Evolutionary conservation across 2,329 filamentous ascomycete genomes (phyloP), one percentile per base, ranked within the genome.

Genomic region (Nothopassalora personata): DNA sequence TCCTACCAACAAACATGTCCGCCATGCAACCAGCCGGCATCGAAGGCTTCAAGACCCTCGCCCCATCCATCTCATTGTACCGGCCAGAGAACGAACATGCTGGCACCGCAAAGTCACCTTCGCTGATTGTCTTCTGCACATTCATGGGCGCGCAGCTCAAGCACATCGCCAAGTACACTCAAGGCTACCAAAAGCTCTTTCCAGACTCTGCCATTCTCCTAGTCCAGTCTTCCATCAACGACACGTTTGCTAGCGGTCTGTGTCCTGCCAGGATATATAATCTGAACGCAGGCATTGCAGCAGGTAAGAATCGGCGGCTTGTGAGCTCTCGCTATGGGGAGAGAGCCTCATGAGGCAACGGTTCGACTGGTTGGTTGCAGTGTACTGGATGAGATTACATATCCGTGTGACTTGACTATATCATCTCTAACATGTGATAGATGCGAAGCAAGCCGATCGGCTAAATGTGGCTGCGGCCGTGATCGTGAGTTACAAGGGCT

Each of bases 121-220:
- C 71, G 51, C 64, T 78, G 57, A 73, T 73, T 60, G 71, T 76
- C 59, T 54, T 73, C 10, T 71, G 68, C 61, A 67, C 65, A 27
- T 73, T 71, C 70, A 67, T 72, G 62, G 67, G 65, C 15, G 72
- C 71, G 8, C 55, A 64, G 3, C 64, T 60, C n/a, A 68, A 68
- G 48, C 64, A 71, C 51, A 71, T 73, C 45, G 51, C 63, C 8
- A 74, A 73, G 51, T 73, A 74, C 57, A 66, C 65, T 23, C 33
- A 62, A 6, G 59, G 65, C n/a, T 72, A 73, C 59, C 60, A 64
- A 31, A 54, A 47, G 10, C 60, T 67, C 10, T 67, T 68, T 31
- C 70, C 70, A 0, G 45, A 59, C 6, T 61, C 71, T 13, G 63
- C 65, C 0, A 64, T 73, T 19, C 67, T 73, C 10, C 55, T 73